Base-by-base conservation (phyloP, 495 filamentous ascomycete genomes). In the Pseudomonodictys pantanalensis region DNA sequence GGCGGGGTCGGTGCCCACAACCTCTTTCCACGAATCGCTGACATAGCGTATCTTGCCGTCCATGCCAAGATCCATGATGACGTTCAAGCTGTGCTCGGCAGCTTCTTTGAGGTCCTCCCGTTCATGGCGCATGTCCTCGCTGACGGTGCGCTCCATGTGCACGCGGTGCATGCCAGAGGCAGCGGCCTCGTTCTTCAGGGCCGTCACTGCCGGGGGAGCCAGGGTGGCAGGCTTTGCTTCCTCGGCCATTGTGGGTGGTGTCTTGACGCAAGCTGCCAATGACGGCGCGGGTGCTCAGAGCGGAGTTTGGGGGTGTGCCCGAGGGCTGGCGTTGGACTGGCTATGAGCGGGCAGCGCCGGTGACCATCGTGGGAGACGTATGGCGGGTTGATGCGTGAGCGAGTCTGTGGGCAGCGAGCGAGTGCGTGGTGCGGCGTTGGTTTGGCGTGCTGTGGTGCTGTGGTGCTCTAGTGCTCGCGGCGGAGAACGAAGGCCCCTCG, bases 11-110 rank as follows among this genome's bases (percentile, higher is more conserved):
- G 89, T 91, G 46, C 93, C 93, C 44, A 97, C 86, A 42, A 98
- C 88, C 67, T 96, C 90, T 55, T 83, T 83, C 93, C 93, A 98
- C n/a, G 92, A 95, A 8, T 91, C 88, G 73, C 92, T 97, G 56
- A 93, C 92, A 90, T 95, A 97, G 69, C 89, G 84, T 65, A 98
- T 87, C 35, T 81, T 86, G 45, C 90, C 90, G 65, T 95, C 89
- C 45, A 97, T 78, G 65, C 87, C 89, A 50, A 98, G 81, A 72
- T 98, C 91, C 69, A 97, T 76, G 64, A 98, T 97, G 52, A 96
- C 88, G 74, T 96, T 97, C 69, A 93, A 77, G 9, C 90, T 96
- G 76, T 97, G 90, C 73, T 98, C 93, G 22, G 93, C 93, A 20
- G 92, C 95, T 76, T 95, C 87, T 67, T 90, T 91, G 67, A 98